These are phyloP conservation scores for Breynia disticha DNA, from an alignment of 441 rosid species.

Conservation along the genomic window DNA sequence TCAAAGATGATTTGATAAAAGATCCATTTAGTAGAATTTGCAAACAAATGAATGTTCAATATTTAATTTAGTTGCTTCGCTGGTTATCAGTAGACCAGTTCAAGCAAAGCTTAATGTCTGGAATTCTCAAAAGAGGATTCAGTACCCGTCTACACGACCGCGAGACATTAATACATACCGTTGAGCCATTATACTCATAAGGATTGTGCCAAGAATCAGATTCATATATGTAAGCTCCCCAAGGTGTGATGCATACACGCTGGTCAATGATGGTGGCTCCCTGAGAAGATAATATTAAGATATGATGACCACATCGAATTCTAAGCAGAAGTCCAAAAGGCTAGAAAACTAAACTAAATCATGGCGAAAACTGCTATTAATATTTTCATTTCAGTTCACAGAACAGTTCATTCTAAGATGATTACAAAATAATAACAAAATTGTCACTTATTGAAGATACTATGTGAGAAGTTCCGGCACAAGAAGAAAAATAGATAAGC, in stretches of 20 bases:
- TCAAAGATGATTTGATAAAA: too few relatives aligned
- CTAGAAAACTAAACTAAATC: not conserved
- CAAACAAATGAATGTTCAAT: too few relatives aligned
- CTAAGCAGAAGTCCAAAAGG: constrained; percentile 1
- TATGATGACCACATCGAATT: constrained; percentile 7
- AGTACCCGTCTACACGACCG: not conserved
- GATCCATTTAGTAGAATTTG: too few relatives aligned
- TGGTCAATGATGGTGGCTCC: constrained; percentile 80
- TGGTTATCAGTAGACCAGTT: not conserved
- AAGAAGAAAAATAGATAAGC: too few relatives aligned
- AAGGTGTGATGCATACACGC: constrained; percentile 46
- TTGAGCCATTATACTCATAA: constrained; percentile 22
- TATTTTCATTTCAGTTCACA: not conserved
- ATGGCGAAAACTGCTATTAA: not conserved
- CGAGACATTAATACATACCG: constrained; percentile 22
- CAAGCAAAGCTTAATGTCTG: not conserved
- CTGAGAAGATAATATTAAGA: constrained; percentile 31
- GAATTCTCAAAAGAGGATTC: not conserved
- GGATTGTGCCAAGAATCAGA: constrained; percentile 35
- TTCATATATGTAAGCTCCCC: constrained; percentile 48
- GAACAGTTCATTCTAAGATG: not conserved
- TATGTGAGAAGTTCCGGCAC: too few relatives aligned
- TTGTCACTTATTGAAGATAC: too few relatives aligned
- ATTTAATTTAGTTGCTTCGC: too few relatives aligned
- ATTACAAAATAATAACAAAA: too few relatives aligned